Conservation (phyloP, 306 rosid species). For the Crataegus laevigata region DNA sequence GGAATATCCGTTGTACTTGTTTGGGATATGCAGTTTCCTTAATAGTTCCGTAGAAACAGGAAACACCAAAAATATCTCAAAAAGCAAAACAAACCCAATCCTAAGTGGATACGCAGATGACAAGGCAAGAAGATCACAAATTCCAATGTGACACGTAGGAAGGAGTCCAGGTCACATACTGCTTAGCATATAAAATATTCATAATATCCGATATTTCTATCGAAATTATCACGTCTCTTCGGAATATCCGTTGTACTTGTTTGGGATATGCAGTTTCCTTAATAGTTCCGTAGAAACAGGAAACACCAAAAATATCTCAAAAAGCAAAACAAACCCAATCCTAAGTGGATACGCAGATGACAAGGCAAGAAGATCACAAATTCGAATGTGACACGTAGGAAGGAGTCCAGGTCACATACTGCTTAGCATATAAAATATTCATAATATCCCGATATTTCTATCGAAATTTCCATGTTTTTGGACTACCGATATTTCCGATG, state of each 20-base stretch:
- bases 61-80: background rate
- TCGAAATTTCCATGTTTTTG: no score
- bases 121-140: background rate
- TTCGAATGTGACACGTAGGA: background rate
- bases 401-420: background rate
- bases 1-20: background rate
- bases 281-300: background rate
- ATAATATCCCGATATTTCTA: no score
- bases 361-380: background rate
- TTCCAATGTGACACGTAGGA: background rate
- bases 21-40: background rate
- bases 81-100: background rate
- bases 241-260: background rate
- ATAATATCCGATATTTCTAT: no score
- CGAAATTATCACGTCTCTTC: no score
- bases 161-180: background rate
- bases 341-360: background rate
- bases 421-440: no score
- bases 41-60: background rate
- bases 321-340: background rate
- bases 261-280: background rate
- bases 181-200: no score
- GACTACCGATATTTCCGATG: no score
- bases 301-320: background rate
- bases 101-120: background rate